A percentile compares a stretch with the other conserved stretches of the same genome.
Conservation (phyloP, 768 basidiomycete genomes). For the Hypholoma fasciculare region DNA sequence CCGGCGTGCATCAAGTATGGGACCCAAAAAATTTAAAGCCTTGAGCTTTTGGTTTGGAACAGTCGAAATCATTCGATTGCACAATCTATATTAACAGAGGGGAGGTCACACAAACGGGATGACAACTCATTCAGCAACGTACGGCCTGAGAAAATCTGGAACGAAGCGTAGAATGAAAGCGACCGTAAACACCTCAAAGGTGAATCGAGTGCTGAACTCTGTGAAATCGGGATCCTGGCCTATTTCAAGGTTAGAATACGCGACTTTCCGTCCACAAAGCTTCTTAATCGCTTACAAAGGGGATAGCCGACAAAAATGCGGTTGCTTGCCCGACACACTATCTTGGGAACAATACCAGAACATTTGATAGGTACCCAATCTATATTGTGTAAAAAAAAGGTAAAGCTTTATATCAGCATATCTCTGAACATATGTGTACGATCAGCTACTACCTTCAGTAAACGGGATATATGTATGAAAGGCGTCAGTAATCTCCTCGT, state of each 20-base stretch:
- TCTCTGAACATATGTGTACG: not conserved
- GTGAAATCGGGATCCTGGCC: slow-evolving; percentile 15
- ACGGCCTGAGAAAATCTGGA: slow-evolving; percentile 2
- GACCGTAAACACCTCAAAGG: slow-evolving; percentile 8
- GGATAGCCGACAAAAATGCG: slow-evolving; percentile 51
- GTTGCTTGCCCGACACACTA: slow-evolving; percentile 43
- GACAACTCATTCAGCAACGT: not conserved
- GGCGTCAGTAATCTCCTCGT: slow-evolving; percentile 42
- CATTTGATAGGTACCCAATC: slow-evolving; percentile 40
- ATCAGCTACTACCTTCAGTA: slow-evolving; percentile 21
- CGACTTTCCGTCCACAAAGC: not conserved
- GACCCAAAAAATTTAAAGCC: slow-evolving; percentile 5
- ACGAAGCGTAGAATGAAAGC: slow-evolving; percentile 5
- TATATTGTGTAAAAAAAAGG: slow-evolving; percentile 8
- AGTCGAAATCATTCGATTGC: slow-evolving; percentile 4
- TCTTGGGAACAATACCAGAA: slow-evolving; percentile 23
- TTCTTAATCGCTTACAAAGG: slow-evolving; percentile 34
- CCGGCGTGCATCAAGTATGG: slow-evolving; percentile 4
- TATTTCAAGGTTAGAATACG: not conserved
- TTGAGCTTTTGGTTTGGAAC: slow-evolving; percentile 1
- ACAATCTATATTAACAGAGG: not conserved
- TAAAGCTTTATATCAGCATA: not conserved
- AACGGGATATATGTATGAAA: slow-evolving; percentile 39
- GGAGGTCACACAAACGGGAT: not conserved
- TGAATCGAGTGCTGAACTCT: slow-evolving; percentile 10